These are phyloP conservation scores for Arctium lappa DNA, from an alignment of 129 eudicot species.

Conservation along the genomic window DNA sequence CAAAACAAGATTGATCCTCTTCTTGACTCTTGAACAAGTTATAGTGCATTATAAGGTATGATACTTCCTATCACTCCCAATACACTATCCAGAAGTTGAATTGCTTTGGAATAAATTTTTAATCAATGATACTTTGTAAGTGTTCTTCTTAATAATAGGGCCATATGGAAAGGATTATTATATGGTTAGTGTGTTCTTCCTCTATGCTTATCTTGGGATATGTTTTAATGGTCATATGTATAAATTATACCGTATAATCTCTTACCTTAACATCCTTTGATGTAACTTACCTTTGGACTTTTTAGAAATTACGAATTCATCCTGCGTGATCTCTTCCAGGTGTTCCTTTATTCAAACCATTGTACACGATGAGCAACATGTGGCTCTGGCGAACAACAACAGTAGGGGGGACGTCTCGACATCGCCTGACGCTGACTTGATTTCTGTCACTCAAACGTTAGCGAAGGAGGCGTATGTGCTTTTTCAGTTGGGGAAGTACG, in stretches of 20 bases:
- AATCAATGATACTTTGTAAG: conserved; percentile 2
- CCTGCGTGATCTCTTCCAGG: no score
- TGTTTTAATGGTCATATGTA: no score
- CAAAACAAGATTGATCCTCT: no score
- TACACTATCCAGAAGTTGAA: not conserved
- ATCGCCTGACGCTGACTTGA: conserved; percentile 54
- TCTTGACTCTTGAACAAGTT: no score
- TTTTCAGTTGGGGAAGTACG: conserved; percentile 69
- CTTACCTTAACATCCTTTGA: no score
- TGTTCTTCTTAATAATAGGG: conserved; percentile 37
- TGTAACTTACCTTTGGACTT: no score
- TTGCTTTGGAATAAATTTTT: not conserved
- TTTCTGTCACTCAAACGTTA: conserved; percentile 47
- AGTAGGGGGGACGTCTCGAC: conserved; percentile 36
- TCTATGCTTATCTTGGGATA: no score
- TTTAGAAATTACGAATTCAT: no score
- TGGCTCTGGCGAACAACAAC: conserved; percentile 27
- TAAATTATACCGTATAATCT: no score
- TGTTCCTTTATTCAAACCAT: no score
- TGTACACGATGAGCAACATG: conserved; percentile 90
- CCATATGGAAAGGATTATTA: conserved; percentile 51
- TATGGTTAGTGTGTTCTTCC: conserved; percentile 79
- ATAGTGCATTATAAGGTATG: no score
- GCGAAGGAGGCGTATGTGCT: conserved; percentile 78
- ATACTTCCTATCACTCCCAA: not conserved